phyloP scores from a whole-genome alignment of 805 yeast genomes.

The Candida tallmaniae region DNA sequence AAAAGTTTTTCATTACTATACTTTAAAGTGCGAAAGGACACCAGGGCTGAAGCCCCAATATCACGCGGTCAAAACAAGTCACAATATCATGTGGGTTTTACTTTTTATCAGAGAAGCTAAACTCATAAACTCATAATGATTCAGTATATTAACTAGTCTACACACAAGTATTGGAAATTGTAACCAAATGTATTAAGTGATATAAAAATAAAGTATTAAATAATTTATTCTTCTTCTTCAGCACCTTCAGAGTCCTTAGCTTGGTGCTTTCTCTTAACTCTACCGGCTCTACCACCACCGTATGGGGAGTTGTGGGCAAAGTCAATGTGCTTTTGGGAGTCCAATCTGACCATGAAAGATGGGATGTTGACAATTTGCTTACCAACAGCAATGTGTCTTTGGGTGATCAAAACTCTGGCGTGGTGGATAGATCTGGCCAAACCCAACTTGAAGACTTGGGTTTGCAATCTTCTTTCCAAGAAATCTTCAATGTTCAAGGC shows the following conservation, averaged over 20 bases:
- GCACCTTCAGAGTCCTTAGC: conserved; percentile 57
- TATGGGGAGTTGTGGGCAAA: conserved; percentile 98
- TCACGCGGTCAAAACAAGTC: conserved; percentile 5
- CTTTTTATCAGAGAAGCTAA: not conserved
- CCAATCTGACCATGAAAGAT: conserved; percentile 99
- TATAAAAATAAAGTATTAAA: too few relatives aligned
- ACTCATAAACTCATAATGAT: too few relatives aligned
- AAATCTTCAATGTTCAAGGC: conserved; percentile 98
- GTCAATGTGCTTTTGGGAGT: conserved; percentile 99
- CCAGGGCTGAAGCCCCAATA: conserved; percentile 1
- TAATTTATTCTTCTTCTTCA: conserved; percentile 68
- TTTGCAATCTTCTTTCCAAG: conserved; percentile 99
- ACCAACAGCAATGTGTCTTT: conserved; percentile 99
- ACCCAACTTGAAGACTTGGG: conserved; percentile 99
- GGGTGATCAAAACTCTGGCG: conserved; percentile 97
- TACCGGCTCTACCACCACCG: conserved; percentile 99
- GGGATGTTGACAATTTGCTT: conserved; percentile 98
- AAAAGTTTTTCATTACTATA: conserved; percentile 12
- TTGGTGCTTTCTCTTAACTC: conserved; percentile 95
- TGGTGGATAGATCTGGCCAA: conserved; percentile 99
- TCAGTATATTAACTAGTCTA: conserved; percentile 9
- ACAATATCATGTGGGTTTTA: too few relatives aligned
- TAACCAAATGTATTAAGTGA: not conserved
- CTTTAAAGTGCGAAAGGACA: not conserved
- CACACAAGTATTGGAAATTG: conserved; percentile 7